Base-by-base conservation (phyloP, 108 stramenopile species). In the Pseudonitzschia multiseries region DNA sequence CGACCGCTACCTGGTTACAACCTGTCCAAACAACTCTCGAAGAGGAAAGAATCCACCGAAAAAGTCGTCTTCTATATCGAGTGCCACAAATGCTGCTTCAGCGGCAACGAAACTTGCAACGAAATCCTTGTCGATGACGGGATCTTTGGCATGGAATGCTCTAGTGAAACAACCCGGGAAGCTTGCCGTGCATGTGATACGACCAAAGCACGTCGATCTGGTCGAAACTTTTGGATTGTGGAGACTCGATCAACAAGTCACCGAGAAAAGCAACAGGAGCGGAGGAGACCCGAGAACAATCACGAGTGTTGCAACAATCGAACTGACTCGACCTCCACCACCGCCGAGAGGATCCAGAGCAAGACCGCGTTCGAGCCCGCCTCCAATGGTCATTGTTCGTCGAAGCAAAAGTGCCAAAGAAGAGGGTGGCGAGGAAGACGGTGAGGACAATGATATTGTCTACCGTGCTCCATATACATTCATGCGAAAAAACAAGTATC, bases 221-320 rank as follows among this genome's bases (percentile, higher is more conserved):
- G 31, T 40, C 27, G 84, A 85, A 71, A 61, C 79, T 8, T 22
- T 42, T 31, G 84, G 81, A 2, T 50, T 85, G 22, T 85, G 84
- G 84, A 70, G 84, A 20, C 56, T 85, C 32, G 84, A 85, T 71
- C 84, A 85, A 71, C 83, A 84, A 76, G 73, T 78, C 13, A 51
- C 68, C 27, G 42, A 36, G 50, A 6, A 40, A 22, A 32, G 46
- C 24, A 67, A 64, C n/a, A 42, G 66, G 44, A 21, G 60, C 26
- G 72, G 69, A 31, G 26, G 26, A 22, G 54, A 56, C 64, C 66
- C 53, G 14, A 65, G 54, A 29, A 46, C 44, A 27, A 57, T 73
- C 26, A 66, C 79, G 17, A 79, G 77, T 51, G 82, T 80, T 4
- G 83, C 85, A 9, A 83, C 81, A 32, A 72, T 86, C 20, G 75